Conservation (phyloP, 306 rosid genomes). For the Malus orientalis region DNA sequence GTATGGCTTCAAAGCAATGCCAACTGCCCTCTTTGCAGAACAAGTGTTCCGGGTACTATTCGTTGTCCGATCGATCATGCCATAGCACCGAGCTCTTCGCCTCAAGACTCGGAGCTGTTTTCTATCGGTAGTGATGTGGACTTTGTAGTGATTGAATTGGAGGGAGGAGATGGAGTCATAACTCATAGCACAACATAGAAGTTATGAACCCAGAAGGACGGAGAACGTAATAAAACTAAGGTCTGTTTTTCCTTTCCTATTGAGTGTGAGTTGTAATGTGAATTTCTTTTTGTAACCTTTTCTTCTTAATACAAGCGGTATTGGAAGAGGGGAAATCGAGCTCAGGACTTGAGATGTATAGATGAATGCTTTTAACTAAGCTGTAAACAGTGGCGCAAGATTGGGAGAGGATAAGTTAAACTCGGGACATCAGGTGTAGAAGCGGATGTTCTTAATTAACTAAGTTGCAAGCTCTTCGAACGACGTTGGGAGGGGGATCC, state of each 20-base stretch:
- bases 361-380: neutral
- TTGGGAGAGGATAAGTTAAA: neutral
- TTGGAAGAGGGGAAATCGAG: neutral
- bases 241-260: neutral
- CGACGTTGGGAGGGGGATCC: neutral
- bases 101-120: slow-evolving; percentile 49
- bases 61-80: slow-evolving; percentile 26
- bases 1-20: slow-evolving; percentile 58
- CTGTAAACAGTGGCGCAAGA: neutral
- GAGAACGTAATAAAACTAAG: neutral
- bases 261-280: neutral
- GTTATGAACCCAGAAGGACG: neutral
- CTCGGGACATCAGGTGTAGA: neutral
- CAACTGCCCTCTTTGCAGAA: slow-evolving; percentile 63
- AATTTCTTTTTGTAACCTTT: neutral
- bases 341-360: neutral
- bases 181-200: neutral
- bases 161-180: slow-evolving; percentile 28
- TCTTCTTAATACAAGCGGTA: neutral
- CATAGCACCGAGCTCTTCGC: slow-evolving; percentile 77
- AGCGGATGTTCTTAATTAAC: neutral
- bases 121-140: slow-evolving; percentile 60
- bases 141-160: slow-evolving; percentile 63
- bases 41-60: slow-evolving; percentile 37
- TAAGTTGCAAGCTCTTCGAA: neutral